Evolutionary conservation across 768 basidiomycete species (phyloP), one percentile per base, ranked within the genome.

Genomic region (Hygrophorus pudorinus): DNA sequence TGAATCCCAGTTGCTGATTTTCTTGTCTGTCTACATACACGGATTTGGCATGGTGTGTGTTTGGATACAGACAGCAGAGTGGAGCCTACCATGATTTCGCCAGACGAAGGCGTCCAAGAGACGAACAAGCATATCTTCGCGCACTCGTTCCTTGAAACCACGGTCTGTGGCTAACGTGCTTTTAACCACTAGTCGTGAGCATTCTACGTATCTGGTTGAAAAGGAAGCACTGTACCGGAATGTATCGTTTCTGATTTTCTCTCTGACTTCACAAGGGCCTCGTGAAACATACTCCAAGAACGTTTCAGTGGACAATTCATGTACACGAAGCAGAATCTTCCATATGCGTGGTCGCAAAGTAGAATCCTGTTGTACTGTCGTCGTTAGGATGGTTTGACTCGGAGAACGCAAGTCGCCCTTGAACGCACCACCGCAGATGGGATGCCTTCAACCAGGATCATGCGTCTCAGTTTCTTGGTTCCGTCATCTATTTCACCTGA

Each of bases 51-150:
- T 17, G 12, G 44, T 11, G 9, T 7, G 4, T 14, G 33, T 33
- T 9, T 12, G 12, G 33, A 30, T 24, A 36, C 13, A n/a, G n/a
- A n/a, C 34, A 33, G 30, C 10, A 18, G 33, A 14, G 28, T 14
- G 11, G 35, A 42, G 36, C 58, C 29, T 53, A 89, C 91, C 89
- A 50, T 88, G 75, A 63, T 83, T 93, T 51, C 88, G 72, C 96
- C 94, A 99, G 2, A 97, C 93, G 62, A 97, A 99, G 1, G 94
- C 96, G 58, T 99, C 96, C 33, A 99, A 66, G n/a, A 97, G 65
- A 34, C 96, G 80, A 48, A 98, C 85, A 17, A 98, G 76, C 89
- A 93, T 93, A 54, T 94, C 92, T 64, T 98, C 94, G 24, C 86
- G 81, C 11, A 99, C 96, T 45, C 88, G 83, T 56, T 93, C 89